phyloP scores from a whole-genome alignment of 2,329 filamentous ascomycete species.

The Colletotrichum cordylinicola region DNA sequence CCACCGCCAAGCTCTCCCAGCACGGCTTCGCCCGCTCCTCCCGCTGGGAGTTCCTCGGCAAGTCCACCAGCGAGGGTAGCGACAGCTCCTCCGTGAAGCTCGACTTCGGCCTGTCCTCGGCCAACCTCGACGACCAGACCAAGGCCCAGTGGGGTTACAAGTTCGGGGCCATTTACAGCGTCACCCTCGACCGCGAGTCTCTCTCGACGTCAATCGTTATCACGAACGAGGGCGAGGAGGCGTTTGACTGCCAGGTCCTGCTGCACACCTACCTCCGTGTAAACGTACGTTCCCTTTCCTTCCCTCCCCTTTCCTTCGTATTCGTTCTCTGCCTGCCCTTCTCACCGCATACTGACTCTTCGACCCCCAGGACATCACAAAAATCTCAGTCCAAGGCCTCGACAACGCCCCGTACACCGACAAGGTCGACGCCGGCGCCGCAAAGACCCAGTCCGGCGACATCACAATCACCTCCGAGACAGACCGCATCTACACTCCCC shows the following conservation, averaged over 20 bases:
- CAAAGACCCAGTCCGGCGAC: constrained; percentile 68
- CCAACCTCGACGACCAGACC: constrained; percentile 71
- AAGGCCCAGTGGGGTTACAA: constrained; percentile 82
- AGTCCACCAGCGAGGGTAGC: constrained; percentile 62
- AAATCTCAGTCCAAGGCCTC: constrained; percentile 76
- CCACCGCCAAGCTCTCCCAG: constrained; percentile 83
- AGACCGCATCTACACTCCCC: constrained; percentile 85
- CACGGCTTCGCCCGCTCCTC: constrained; percentile 94
- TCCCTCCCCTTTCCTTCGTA: neutral
- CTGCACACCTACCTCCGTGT: constrained; percentile 90
- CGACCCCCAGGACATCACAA: constrained; percentile 74
- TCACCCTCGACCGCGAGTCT: constrained; percentile 78
- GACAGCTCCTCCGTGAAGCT: constrained; percentile 76
- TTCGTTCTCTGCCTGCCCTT: neutral
- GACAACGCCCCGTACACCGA: constrained; percentile 79
- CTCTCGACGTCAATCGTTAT: constrained; percentile 85
- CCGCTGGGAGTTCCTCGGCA: constrained; percentile 93
- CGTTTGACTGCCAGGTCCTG: constrained; percentile 91
- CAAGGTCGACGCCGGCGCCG: constrained; percentile 74
- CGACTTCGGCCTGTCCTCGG: constrained; percentile 87
- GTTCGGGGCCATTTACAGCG: constrained; percentile 92
- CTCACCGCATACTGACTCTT: neutral
- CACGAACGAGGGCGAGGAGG: constrained; percentile 81
- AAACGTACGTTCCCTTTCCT: constrained; percentile 58
- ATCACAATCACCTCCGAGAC: constrained; percentile 79